These are phyloP conservation scores for Fusarium sp. DNA, from an alignment of 2,329 filamentous ascomycete genomes.

Conservation along the genomic window DNA sequence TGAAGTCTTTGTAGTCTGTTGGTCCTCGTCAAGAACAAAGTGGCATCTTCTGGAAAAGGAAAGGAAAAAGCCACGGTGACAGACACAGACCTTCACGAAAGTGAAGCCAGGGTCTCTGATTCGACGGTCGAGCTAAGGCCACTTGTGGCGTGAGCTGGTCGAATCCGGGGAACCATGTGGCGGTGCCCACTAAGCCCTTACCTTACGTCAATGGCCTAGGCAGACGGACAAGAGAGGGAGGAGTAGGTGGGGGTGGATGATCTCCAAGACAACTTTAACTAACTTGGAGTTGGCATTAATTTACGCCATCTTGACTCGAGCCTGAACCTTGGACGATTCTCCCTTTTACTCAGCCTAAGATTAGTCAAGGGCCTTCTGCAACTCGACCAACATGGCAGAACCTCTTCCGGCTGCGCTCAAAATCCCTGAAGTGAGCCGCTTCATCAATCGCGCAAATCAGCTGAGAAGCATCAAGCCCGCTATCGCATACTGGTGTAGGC, in stretches of 20 bases:
- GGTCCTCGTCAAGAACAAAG: constrained; percentile 39
- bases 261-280: constrained; percentile 23
- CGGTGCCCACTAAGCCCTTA: constrained; percentile 30
- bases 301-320: constrained; percentile 32
- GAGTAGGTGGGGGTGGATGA: constrained; percentile 33
- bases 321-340: background rate
- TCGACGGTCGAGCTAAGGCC: constrained; percentile 41
- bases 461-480: constrained; percentile 87
- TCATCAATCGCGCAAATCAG: constrained; percentile 85
- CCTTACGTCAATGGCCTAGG: constrained; percentile 34
- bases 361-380: background rate
- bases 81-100: constrained; percentile 13
- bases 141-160: constrained; percentile 40
- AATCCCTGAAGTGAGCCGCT: constrained; percentile 84
- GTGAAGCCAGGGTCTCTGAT: constrained; percentile 40
- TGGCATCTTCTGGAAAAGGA: constrained; percentile 45
- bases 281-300: constrained; percentile 10
- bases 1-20: constrained; percentile 14
- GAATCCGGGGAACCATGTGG: constrained; percentile 34
- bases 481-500: constrained; percentile 93
- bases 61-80: constrained; percentile 51
- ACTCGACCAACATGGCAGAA: constrained; percentile 70
- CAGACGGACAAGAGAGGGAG: constrained; percentile 24
- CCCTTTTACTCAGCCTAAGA: background rate
- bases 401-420: constrained; percentile 67